These are phyloP conservation scores for Gaeumannomyces tritici DNA, from an alignment of 2,329 filamentous ascomycete genomes.

Conservation along the genomic window DNA sequence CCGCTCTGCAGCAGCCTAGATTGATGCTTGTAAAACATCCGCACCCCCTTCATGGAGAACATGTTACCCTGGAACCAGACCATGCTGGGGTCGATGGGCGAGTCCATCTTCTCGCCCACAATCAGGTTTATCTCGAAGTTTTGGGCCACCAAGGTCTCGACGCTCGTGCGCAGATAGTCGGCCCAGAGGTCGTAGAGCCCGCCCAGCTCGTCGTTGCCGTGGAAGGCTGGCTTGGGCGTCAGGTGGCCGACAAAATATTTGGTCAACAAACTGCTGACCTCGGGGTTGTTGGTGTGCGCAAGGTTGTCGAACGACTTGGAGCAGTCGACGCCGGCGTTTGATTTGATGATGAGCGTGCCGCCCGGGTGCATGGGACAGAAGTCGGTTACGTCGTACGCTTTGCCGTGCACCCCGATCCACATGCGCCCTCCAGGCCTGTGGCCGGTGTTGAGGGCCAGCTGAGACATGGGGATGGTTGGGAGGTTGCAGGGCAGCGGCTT, in stretches of 20 bases:
- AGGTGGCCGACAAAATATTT: slow-evolving; percentile 45
- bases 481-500: slow-evolving; percentile 39
- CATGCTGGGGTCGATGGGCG: slow-evolving; percentile 26
- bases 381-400: slow-evolving; percentile 43
- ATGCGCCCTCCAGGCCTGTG: slow-evolving; percentile 34
- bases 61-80: slow-evolving; percentile 36
- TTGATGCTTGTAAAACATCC: slow-evolving; percentile 43
- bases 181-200: slow-evolving; percentile 39
- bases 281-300: slow-evolving; percentile 44
- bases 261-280: slow-evolving; percentile 40
- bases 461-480: slow-evolving; percentile 37
- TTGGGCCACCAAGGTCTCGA: slow-evolving; percentile 42
- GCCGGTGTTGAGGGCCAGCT: slow-evolving; percentile 39
- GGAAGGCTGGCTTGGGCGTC: slow-evolving; percentile 37
- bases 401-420: slow-evolving; percentile 43
- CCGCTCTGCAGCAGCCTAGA: slow-evolving; percentile 39
- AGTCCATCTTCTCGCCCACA: slow-evolving; percentile 27
- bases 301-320: slow-evolving; percentile 42
- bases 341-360: slow-evolving; percentile 42
- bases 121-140: slow-evolving; percentile 44
- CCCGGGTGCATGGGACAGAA: slow-evolving; percentile 44
- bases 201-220: slow-evolving; percentile 30
- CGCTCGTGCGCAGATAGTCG: slow-evolving; percentile 35
- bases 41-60: slow-evolving; percentile 38
- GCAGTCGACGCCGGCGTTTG: slow-evolving; percentile 45